Conservation (phyloP, 805 yeast genomes). For the Candida fluviatilis region DNA sequence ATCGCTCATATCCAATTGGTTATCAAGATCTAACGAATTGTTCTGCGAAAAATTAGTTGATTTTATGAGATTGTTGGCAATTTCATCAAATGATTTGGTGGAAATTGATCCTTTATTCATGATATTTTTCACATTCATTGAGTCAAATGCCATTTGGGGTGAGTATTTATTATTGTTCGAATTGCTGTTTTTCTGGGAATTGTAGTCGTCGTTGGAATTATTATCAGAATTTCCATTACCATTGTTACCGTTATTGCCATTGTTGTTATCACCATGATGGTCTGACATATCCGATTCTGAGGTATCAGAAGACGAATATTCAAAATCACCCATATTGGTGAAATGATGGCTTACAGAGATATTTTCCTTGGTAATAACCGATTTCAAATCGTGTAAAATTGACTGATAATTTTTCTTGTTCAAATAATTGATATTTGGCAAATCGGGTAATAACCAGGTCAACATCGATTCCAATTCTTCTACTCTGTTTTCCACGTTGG, state of each 20-base stretch:
- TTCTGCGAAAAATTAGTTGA: background rate
- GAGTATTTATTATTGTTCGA: background rate
- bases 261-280: background rate
- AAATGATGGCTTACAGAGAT: background rate
- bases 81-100: background rate
- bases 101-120: background rate
- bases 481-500: conserved; percentile 60
- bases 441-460: conserved; percentile 26
- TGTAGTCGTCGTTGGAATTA: background rate
- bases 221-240: background rate
- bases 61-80: background rate
- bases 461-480: conserved; percentile 26
- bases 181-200: background rate
- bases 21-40: background rate
- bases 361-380: background rate
- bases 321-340: background rate
- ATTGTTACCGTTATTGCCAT: background rate
- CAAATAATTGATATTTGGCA: background rate
- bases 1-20: background rate
- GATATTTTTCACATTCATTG: background rate
- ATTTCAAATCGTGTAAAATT: conserved; percentile 6
- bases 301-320: background rate
- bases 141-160: background rate
- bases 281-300: conserved; percentile 1
- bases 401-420: conserved; percentile 9